phyloP scores from a whole-genome alignment of 257 asterid species.

The Osmanthus fragrans region DNA sequence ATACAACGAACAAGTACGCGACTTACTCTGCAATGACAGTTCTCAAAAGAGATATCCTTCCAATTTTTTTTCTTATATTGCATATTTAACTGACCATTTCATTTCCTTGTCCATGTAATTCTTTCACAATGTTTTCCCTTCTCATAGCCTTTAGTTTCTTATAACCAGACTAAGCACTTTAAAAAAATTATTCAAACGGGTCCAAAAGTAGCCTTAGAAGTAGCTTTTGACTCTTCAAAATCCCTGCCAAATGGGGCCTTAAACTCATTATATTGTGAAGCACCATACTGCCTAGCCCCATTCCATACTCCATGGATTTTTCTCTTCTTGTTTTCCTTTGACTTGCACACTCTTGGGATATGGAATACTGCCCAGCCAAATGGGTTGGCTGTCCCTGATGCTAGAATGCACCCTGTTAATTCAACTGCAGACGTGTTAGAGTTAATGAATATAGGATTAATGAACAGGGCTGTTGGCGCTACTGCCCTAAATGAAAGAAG shows the following conservation, averaged over 20 bases:
- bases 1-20: constrained; percentile 65
- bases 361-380: constrained; percentile 88
- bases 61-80: not conserved
- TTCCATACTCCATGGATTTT: not conserved
- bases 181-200: too few species aligned
- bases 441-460: constrained; percentile 60
- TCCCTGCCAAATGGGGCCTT: too few species aligned
- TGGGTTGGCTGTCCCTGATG: constrained; percentile 95
- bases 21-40: constrained; percentile 48
- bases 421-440: constrained; percentile 48
- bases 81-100: not conserved
- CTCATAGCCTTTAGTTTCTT: constrained; percentile 22
- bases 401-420: constrained; percentile 74
- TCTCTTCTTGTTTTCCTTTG: constrained; percentile 46
- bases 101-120: not conserved
- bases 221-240: too few species aligned
- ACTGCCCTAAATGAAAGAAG: constrained; percentile 65
- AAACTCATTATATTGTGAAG: constrained; percentile 4
- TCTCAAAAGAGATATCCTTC: constrained; percentile 51
- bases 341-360: constrained; percentile 95
- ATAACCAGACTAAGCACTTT: too few species aligned
- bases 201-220: too few species aligned
- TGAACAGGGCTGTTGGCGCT: constrained; percentile 70
- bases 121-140: constrained; percentile 19
- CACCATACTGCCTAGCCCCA: not conserved